Evolutionary conservation across 2,329 filamentous ascomycete species (phyloP).

Genomic region (Neofusicoccum parvum): DNA sequence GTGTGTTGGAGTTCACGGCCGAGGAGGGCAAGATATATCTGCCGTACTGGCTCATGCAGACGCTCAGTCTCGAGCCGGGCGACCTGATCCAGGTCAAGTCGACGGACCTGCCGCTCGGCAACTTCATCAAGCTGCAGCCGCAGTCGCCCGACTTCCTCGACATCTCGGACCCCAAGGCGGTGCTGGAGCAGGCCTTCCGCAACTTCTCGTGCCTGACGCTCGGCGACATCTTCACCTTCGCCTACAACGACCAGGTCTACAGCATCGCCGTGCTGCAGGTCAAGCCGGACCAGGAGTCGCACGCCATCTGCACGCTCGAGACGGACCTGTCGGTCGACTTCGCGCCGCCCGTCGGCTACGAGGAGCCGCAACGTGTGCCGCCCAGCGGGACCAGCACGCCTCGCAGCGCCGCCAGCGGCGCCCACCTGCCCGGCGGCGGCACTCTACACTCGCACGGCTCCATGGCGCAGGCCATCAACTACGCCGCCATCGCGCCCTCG

Average conservation of each 20-base stretch:
- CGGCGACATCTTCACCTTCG: constrained; percentile 93
- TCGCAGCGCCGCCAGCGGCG: constrained; percentile 63
- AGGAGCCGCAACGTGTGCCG: constrained; percentile 74
- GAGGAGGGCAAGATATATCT: constrained; percentile 97
- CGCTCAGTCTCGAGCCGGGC: constrained; percentile 82
- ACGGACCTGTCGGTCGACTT: constrained; percentile 97
- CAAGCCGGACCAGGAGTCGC: constrained; percentile 83
- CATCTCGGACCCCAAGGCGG: constrained; percentile 95
- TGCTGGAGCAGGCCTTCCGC: constrained; percentile 93
- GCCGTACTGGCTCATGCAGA: constrained; percentile 97
- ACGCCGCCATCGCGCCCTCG: constrained; percentile 82
- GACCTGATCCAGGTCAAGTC: constrained; percentile 95
- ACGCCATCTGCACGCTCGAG: constrained; percentile 87
- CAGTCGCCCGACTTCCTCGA: constrained; percentile 93
- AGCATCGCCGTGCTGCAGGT: constrained; percentile 92
- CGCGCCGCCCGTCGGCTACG: constrained; percentile 88
- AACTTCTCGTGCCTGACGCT: constrained; percentile 94
- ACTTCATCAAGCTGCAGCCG: constrained; percentile 93
- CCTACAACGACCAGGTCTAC: constrained; percentile 93
- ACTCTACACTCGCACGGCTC: constrained; percentile 81
- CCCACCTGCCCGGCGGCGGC: constrained; percentile 64
- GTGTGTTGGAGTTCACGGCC: constrained; percentile 95
- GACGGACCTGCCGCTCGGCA: constrained; percentile 86
- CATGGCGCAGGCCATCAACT: constrained; percentile 99
- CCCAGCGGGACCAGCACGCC: constrained; percentile 85